Evolutionary conservation across 306 rosid genomes (phyloP).

Genomic region (Betula pendula): DNA sequence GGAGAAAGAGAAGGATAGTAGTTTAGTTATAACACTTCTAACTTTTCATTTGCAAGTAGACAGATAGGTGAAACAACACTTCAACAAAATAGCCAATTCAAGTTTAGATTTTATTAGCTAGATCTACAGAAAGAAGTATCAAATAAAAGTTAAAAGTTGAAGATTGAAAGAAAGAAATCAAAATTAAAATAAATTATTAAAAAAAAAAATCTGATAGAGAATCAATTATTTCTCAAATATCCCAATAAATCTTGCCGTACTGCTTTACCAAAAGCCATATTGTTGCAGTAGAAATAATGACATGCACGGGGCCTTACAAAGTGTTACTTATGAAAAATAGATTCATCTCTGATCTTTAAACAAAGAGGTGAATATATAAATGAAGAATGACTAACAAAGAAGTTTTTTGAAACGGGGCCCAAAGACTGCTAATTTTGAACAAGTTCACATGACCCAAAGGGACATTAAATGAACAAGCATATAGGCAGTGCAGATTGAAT

Average conservation of each 20-base stretch:
- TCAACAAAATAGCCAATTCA: background rate
- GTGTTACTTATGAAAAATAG: background rate
- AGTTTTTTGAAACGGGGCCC: background rate
- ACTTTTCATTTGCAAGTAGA: conserved; percentile 3
- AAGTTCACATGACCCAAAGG: background rate
- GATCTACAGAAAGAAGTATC: background rate
- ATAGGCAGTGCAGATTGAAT: background rate
- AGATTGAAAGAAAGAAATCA: background rate
- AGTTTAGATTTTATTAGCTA: background rate
- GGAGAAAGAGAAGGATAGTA: background rate
- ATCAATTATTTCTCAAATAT: background rate
- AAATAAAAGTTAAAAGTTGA: background rate
- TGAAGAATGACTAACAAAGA: background rate
- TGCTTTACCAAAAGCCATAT: background rate
- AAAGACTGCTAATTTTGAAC: background rate
- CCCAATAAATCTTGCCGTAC: background rate
- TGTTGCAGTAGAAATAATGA: background rate
- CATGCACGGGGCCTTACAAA: background rate
- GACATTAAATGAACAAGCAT: background rate
- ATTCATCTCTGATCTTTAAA: background rate
- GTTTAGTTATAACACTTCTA: background rate
- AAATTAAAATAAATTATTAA: background rate
- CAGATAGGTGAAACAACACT: background rate
- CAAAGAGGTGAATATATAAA: background rate
- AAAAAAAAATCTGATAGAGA: background rate